Evolutionary conservation across 2,329 filamentous ascomycete genomes (phyloP).

Genomic region (Fusarium chlamydosporum): DNA sequence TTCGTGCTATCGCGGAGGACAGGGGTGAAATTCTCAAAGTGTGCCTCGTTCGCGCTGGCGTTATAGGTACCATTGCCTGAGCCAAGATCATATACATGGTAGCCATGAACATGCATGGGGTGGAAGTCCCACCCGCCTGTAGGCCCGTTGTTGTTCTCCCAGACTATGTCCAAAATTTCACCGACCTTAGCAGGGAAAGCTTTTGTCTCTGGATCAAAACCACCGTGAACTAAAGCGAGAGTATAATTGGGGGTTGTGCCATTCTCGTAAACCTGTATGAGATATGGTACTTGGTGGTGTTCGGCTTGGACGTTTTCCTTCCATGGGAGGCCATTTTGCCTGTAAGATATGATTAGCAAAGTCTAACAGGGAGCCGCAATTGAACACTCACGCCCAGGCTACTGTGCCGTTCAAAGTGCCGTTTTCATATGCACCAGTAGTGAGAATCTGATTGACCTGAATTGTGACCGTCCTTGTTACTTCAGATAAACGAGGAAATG

Average conservation of each 20-base stretch:
- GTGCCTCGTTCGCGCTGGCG: conserved; percentile 16
- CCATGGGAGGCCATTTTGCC: conserved; percentile 34
- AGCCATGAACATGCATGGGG: conserved; percentile 32
- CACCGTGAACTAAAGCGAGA: conserved; percentile 63
- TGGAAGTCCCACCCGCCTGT: conserved; percentile 51
- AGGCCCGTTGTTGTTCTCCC: conserved; percentile 58
- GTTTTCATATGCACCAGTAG: conserved; percentile 49
- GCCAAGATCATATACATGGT: conserved; percentile 33
- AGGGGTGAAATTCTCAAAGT: conserved; percentile 31
- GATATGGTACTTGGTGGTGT: conserved; percentile 33
- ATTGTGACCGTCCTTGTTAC: conserved; percentile 66
- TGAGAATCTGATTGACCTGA: conserved; percentile 59
- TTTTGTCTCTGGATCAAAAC: conserved; percentile 66
- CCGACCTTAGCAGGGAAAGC: conserved; percentile 68
- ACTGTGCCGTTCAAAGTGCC: conserved; percentile 37
- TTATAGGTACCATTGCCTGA: conserved; percentile 34
- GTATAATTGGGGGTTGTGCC: conserved; percentile 63
- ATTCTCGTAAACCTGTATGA: conserved; percentile 34
- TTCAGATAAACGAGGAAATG: conserved; percentile 59
- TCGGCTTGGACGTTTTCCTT: conserved; percentile 36
- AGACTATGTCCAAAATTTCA: conserved; percentile 69
- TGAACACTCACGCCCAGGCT: conserved; percentile 25
- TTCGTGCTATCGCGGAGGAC: conserved; percentile 51
- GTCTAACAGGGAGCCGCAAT: fast-evolving
- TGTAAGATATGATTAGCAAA: neutral